These are phyloP conservation scores for Colletotrichum sp. DNA, from an alignment of 2,329 filamentous ascomycete species.

Conservation along the genomic window DNA sequence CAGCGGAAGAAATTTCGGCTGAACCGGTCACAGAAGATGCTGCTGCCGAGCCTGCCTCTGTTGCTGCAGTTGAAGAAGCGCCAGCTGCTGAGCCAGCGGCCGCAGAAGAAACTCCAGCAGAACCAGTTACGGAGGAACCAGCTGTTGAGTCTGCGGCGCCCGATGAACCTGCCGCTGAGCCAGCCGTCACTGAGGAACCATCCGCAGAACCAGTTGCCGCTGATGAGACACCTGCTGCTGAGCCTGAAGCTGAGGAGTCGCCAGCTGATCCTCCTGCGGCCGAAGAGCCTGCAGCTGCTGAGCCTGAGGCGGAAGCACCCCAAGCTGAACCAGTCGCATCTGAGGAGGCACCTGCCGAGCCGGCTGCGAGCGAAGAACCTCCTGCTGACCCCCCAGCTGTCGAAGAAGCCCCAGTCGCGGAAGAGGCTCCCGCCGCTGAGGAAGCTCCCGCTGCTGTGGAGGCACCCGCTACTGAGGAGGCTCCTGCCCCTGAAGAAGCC, in stretches of 20 bases:
- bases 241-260: not conserved
- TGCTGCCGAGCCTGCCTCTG: not conserved
- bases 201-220: not conserved
- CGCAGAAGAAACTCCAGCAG: not conserved
- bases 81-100: not conserved
- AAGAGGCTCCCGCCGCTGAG: not conserved
- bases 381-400: not conserved
- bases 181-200: not conserved
- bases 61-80: not conserved
- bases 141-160: not conserved
- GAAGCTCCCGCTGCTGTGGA: not conserved
- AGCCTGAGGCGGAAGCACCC: not conserved
- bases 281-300: not conserved
- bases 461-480: not conserved
- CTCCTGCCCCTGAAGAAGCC: not conserved
- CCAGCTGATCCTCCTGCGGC: not conserved
- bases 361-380: not conserved
- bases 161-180: not conserved
- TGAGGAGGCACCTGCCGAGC: not conserved
- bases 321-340: not conserved
- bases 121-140: not conserved
- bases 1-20: not conserved
- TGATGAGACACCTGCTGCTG: not conserved
- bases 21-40: not conserved
- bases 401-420: not conserved